Evolutionary conservation across 371 early-diverging fungal genomes (phyloP).

Genomic region (Ordospora colligata): DNA sequence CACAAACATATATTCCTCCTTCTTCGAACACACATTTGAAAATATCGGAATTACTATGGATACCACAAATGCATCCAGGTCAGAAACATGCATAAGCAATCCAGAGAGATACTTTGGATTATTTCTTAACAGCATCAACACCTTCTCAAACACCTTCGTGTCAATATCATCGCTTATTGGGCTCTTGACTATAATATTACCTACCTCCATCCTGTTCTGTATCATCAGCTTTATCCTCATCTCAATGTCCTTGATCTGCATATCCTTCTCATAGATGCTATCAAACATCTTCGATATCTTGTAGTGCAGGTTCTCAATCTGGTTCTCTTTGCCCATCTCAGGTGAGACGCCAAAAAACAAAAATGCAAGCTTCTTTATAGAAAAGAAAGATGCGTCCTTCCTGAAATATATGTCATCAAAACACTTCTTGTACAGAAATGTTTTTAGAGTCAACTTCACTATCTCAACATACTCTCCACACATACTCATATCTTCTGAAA

Average conservation of each 20-base stretch:
- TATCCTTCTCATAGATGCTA: constrained; percentile 74
- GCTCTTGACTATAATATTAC: constrained; percentile 65
- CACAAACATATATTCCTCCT: constrained; percentile 87
- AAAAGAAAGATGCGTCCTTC: constrained; percentile 14
- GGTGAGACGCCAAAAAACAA: constrained; percentile 15
- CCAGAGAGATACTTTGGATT: constrained; percentile 77
- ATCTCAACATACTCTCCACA: background rate
- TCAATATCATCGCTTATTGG: constrained; percentile 61
- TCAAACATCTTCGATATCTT: constrained; percentile 66
- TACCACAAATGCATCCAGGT: constrained; percentile 71
- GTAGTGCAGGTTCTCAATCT: constrained; percentile 50
- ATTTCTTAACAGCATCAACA: constrained; percentile 86
- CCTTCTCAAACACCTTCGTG: constrained; percentile 69
- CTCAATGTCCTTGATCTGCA: constrained; percentile 74
- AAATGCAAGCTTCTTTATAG: constrained; percentile 32
- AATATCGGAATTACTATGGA: constrained; percentile 78
- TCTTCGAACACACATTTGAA: constrained; percentile 79
- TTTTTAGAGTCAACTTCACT: constrained; percentile 16
- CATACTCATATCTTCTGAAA: background rate
- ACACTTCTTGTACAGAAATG: constrained; percentile 20
- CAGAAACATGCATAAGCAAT: constrained; percentile 66
- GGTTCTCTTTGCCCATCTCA: constrained; percentile 62
- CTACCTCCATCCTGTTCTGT: constrained; percentile 81
- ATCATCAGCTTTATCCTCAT: constrained; percentile 86
- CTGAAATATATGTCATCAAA: constrained; percentile 44